phyloP scores from a whole-genome alignment of 116 monocot species.

The Dioscorea cayenensis region DNA sequence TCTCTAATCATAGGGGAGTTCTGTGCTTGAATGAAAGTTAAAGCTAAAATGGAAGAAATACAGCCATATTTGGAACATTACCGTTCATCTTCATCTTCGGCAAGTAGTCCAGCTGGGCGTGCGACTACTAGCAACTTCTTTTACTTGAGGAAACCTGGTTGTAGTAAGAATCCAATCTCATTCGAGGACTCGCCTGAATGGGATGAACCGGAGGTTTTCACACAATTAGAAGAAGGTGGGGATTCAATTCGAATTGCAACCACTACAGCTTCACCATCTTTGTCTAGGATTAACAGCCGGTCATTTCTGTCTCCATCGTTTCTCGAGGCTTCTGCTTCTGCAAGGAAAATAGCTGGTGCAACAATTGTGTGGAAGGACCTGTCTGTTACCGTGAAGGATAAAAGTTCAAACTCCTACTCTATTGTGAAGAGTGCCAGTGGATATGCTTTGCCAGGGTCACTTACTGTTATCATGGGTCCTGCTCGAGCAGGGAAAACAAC shows the following conservation, averaged over 20 bases:
- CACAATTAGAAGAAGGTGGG: conserved; percentile 47
- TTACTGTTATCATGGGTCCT: conserved; percentile 98
- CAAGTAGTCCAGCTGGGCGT: conserved; percentile 72
- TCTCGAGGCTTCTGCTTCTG: conserved; percentile 34
- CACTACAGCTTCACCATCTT: conserved; percentile 54
- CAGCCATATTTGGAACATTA: conserved; percentile 59
- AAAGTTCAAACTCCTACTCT: conserved; percentile 65
- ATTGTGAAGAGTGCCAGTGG: conserved; percentile 90
- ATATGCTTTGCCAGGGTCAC: conserved; percentile 89
- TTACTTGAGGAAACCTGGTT: conserved; percentile 72
- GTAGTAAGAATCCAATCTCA: conserved; percentile 60
- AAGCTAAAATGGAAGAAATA: conserved; percentile 62
- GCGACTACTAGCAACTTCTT: conserved; percentile 51
- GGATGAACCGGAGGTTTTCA: conserved; percentile 80
- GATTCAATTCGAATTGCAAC: conserved; percentile 62
- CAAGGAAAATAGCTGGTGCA: conserved; percentile 76
- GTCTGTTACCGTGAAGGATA: conserved; percentile 64
- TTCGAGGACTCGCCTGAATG: conserved; percentile 98
- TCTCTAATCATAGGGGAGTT: no score
- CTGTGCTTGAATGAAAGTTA: not conserved
- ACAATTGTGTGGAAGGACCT: conserved; percentile 90
- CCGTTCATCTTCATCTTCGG: conserved; percentile 85
- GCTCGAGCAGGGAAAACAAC: conserved; percentile 97
- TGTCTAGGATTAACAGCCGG: conserved; percentile 61
- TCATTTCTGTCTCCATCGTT: conserved; percentile 56